Evolutionary conservation across 306 rosid genomes (phyloP).

Genomic region (Canavalia gladiata): DNA sequence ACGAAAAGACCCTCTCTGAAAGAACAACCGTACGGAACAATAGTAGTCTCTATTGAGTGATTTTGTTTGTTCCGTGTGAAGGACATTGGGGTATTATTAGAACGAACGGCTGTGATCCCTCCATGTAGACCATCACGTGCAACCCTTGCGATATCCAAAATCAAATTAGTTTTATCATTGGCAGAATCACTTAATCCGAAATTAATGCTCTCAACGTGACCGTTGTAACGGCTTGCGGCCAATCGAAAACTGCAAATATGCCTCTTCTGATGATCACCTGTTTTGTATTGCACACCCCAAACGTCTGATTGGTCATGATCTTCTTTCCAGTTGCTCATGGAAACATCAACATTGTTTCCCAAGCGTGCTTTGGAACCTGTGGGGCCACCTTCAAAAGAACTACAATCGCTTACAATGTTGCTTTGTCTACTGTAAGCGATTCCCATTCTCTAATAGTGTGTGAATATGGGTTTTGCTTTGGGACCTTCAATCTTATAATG

Average conservation of each 20-base stretch:
- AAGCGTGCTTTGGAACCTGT: not conserved
- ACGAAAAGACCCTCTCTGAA: no score
- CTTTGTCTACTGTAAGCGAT: not conserved
- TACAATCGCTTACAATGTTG: not conserved
- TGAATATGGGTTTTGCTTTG: not conserved
- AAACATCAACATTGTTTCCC: not conserved
- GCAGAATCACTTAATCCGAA: not conserved
- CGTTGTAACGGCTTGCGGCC: not conserved
- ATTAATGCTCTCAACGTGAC: not conserved
- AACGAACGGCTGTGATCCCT: no score
- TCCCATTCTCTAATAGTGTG: not conserved
- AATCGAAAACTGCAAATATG: not conserved
- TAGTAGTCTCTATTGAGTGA: no score
- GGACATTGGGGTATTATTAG: no score
- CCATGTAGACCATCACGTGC: no score
- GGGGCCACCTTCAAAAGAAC: not conserved
- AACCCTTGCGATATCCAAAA: not conserved
- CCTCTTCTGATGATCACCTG: not conserved
- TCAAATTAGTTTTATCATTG: not conserved
- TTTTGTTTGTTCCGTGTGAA: no score
- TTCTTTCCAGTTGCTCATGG: conserved; percentile 6
- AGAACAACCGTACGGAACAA: no score
- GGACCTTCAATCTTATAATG: not conserved
- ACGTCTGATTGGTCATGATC: not conserved
- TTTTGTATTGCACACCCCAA: not conserved